Evolutionary conservation across 2,329 filamentous ascomycete species (phyloP).

Genomic region (Grosmannia clavigera): DNA sequence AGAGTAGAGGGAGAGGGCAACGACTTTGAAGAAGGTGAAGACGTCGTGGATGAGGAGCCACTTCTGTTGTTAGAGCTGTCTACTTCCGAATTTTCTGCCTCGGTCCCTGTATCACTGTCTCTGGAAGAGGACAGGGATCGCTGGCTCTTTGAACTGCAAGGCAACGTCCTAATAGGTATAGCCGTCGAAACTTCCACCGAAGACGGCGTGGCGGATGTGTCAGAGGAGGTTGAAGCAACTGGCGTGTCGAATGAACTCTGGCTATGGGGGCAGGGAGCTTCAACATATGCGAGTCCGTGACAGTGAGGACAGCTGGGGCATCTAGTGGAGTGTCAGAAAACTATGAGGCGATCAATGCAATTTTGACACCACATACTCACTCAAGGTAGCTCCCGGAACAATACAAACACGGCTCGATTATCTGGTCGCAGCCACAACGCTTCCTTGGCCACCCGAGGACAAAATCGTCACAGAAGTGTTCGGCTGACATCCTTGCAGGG

Average conservation of each 20-base stretch:
- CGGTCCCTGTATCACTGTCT: not conserved
- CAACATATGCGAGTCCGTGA: slow-evolving; percentile 7
- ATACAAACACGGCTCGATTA: slow-evolving; percentile 9
- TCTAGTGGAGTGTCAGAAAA: not conserved
- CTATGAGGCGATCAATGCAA: not conserved
- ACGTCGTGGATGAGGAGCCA: not conserved
- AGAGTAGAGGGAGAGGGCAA: not conserved
- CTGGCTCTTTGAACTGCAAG: not conserved
- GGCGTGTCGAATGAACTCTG: not conserved
- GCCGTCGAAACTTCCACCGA: not conserved
- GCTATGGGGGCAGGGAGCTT: slow-evolving; percentile 4
- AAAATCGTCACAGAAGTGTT: slow-evolving; percentile 7
- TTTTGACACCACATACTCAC: slow-evolving; percentile 1
- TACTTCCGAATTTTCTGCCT: not conserved
- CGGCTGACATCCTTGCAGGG: not conserved
- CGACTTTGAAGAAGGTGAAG: slow-evolving; percentile 1
- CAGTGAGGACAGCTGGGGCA: slow-evolving; percentile 8
- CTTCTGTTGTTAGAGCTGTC: not conserved
- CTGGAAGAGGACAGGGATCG: not conserved
- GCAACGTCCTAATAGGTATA: not conserved
- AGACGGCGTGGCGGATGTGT: not conserved
- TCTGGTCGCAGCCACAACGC: slow-evolving; percentile 8
- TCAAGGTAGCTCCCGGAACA: slow-evolving; percentile 11
- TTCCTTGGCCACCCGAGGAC: slow-evolving; percentile 10
- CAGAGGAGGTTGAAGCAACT: not conserved